Evolutionary conservation across 2,329 filamentous ascomycete genomes (phyloP), one percentile per base, ranked within the genome.

Genomic region (Pezicula carpinea): DNA sequence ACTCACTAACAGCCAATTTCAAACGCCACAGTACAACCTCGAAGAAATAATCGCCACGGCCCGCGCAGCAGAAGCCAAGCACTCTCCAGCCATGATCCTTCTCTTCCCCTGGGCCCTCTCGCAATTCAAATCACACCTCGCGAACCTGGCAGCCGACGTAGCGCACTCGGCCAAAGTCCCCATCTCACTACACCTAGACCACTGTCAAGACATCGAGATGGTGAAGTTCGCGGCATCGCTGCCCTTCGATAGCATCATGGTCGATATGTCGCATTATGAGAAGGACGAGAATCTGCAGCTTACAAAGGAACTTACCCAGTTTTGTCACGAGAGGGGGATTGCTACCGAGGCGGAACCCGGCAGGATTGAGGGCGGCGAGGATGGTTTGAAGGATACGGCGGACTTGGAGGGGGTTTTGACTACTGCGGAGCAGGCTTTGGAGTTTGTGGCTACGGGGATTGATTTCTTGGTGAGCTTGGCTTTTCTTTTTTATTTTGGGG

Each of bases 191-290:
- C 82, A 86, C 64, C 74, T 86, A 58, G 82, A 86, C 67, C 82
- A 86, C 63, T 80, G 80, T 5, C 82, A 85, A 58, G 74, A 74
- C 6, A 75, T 77, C 22, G 74, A 74, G 47, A 73, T 80, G 38
- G 80, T 85, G 51, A 72, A 73, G 4, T 67, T 66, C 0, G 80
- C 80, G 0, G 79, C 79, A 0, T 71, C 76, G 1, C 68, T 80
- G 29, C 73, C 72, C 0, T 87, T 88, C 53, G 85, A 88, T 61
- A 77, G 72, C 44, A 87, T 89, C 61, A 88, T 89, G 84, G 79
- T 88, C 0, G 85, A 89, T 65, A 89, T 89, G 83, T 80, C 74
- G 48, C 84, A 88, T 61, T 80, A 85, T 59, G 82, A 85, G 54
- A 82, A 81, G 55, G 81, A 76, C 45, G 83, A 87, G 66, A 89